A percentile compares a stretch with the other conserved stretches of the same genome.
Evolutionary conservation across 208 protist species (phyloP).

Genomic region (Angomonas ambiguus): DNA sequence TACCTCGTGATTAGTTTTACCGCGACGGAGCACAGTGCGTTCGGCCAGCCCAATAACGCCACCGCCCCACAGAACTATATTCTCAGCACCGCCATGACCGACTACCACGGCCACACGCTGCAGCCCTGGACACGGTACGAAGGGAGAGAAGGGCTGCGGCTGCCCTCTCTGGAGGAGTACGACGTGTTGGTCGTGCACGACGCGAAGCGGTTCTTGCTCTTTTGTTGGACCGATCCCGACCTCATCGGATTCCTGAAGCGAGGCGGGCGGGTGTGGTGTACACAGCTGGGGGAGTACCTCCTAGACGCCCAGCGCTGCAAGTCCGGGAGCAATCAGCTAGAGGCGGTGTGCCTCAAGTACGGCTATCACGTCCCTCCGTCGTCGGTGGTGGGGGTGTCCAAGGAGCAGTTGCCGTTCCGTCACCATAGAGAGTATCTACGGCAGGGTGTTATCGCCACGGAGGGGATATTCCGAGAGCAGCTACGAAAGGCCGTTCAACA

Average conservation of each 20-base stretch:
- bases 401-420: constrained; percentile 47
- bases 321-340: constrained; percentile 48
- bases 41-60: constrained; percentile 59
- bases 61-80: constrained; percentile 52
- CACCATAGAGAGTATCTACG: constrained; percentile 57
- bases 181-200: constrained; percentile 77
- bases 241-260: constrained; percentile 62
- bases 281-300: constrained; percentile 80
- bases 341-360: constrained; percentile 53
- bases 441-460: constrained; percentile 34
- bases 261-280: constrained; percentile 84
- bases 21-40: constrained; percentile 54
- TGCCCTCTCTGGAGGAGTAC: constrained; percentile 60
- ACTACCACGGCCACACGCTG: constrained; percentile 35
- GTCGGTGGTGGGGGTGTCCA: constrained; percentile 36
- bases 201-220: constrained; percentile 68
- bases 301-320: constrained; percentile 61
- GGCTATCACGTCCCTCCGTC: constrained; percentile 46
- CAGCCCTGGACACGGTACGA: constrained; percentile 66
- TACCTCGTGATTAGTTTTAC: constrained; percentile 66
- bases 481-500: constrained; percentile 31
- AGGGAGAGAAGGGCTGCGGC: constrained; percentile 41
- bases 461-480: constrained; percentile 51
- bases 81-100: constrained; percentile 47
- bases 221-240: constrained; percentile 53